A percentile compares a stretch with the other conserved stretches of the same genome.
phyloP scores from a whole-genome alignment of 768 basidiomycete genomes.

The Trametes villosa region DNA sequence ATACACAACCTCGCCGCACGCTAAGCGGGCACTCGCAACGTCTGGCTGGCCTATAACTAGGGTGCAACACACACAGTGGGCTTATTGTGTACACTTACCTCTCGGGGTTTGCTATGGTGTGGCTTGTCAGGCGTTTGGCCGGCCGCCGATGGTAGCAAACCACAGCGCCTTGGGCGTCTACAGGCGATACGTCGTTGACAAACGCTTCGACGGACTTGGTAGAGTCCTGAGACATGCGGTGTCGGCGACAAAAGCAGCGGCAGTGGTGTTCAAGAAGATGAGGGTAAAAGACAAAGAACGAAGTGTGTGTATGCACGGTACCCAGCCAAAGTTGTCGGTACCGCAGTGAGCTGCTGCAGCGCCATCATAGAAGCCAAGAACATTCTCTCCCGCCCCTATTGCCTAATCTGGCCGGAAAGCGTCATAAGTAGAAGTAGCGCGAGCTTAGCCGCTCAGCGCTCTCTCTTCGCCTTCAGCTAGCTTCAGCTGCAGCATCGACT shows the following conservation, averaged over 20 bases:
- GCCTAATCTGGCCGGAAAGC: not conserved
- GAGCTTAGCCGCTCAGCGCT: not conserved
- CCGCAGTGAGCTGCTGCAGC: not conserved
- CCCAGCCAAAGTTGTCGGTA: not conserved
- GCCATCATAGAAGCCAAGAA: not conserved
- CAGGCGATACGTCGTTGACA: slow-evolving; percentile 8
- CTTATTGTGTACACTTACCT: slow-evolving; percentile 36
- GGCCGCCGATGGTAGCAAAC: slow-evolving; percentile 33
- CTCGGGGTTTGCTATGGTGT: slow-evolving; percentile 35
- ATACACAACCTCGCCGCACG: too few species aligned
- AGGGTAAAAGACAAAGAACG: not conserved
- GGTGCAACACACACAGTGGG: too few species aligned
- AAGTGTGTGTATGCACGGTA: not conserved
- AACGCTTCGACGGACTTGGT: slow-evolving; percentile 1
- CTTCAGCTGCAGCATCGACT: too few species aligned
- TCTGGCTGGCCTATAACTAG: too few species aligned
- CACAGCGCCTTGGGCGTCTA: slow-evolving; percentile 6
- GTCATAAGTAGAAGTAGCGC: too few species aligned
- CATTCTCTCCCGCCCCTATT: not conserved
- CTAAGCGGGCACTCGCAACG: too few species aligned
- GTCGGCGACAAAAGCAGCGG: not conserved
- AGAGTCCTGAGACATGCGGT: slow-evolving; percentile 1
- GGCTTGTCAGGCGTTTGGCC: slow-evolving; percentile 33
- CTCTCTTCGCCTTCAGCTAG: too few species aligned
- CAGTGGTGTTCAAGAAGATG: not conserved